These are phyloP conservation scores for Lotus japonicus DNA, from an alignment of 306 rosid genomes.

Conservation along the genomic window DNA sequence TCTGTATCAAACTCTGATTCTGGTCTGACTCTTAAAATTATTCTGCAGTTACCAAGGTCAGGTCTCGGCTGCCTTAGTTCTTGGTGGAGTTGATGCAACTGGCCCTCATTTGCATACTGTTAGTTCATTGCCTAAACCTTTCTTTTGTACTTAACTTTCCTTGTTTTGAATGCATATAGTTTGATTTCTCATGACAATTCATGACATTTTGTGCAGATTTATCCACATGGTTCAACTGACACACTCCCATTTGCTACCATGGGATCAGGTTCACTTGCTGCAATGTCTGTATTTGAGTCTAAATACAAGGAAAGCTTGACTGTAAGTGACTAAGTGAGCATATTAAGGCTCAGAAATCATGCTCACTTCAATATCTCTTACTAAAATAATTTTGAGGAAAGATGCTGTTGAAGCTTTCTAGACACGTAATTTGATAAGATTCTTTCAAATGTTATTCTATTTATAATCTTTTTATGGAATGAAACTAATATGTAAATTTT, in stretches of 20 bases:
- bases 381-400: background rate
- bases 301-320: slow-evolving; percentile 61
- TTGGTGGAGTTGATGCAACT: slow-evolving; percentile 92
- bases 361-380: background rate
- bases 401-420: background rate
- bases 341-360: slow-evolving; percentile 2
- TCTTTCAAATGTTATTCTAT: background rate
- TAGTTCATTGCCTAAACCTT: slow-evolving; percentile 29
- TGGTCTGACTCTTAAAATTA: background rate
- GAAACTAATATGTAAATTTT: background rate
- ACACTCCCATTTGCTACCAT: slow-evolving; percentile 46
- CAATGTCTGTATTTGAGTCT: slow-evolving; percentile 42
- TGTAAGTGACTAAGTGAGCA: slow-evolving; percentile 34
- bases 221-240: slow-evolving; percentile 87
- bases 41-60: slow-evolving; percentile 76
- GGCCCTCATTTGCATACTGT: slow-evolving; percentile 97
- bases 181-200: slow-evolving; percentile 20
- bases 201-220: slow-evolving; percentile 44
- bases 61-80: slow-evolving; percentile 86
- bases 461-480: background rate
- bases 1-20: background rate
- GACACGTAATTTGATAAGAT: background rate
- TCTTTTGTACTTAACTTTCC: background rate
- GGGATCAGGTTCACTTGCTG: slow-evolving; percentile 53
- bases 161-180: slow-evolving; percentile 8